Percentiles rank a stretch among this genome's conserved stretches.
Evolutionary conservation across 805 yeast genomes (phyloP).

Genomic region (Yarrowia deformans): DNA sequence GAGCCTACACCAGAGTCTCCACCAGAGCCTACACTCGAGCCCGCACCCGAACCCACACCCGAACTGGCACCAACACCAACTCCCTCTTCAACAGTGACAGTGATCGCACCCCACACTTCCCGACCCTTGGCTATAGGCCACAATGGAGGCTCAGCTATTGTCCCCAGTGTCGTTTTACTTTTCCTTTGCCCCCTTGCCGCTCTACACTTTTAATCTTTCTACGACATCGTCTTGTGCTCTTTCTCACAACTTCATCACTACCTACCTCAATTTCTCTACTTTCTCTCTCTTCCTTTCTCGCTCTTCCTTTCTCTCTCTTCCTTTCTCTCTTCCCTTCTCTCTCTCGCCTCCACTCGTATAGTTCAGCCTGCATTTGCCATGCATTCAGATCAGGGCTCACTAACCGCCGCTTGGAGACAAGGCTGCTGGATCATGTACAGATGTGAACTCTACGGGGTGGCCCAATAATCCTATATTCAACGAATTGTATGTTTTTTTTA

Average conservation of each 20-base stretch:
- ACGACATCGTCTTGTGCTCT: background rate
- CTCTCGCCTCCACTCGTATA: background rate
- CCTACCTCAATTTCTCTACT: too few relatives aligned
- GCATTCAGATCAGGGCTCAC: slow-evolving; percentile 13
- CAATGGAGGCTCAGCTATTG: background rate
- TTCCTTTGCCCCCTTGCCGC: background rate
- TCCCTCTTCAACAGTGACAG: background rate
- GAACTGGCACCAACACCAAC: background rate
- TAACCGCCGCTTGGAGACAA: slow-evolving; percentile 8
- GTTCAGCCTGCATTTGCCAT: slow-evolving; percentile 4
- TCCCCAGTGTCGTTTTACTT: background rate
- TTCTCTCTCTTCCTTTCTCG: too few relatives aligned
- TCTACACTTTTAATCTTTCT: background rate
- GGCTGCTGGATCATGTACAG: background rate
- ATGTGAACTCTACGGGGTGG: background rate
- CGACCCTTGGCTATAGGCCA: background rate
- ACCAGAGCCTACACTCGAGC: background rate
- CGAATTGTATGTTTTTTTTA: background rate
- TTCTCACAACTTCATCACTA: too few relatives aligned
- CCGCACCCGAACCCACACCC: background rate
- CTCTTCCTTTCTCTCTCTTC: background rate
- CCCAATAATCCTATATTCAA: background rate
- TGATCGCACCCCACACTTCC: background rate
- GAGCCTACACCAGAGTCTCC: background rate
- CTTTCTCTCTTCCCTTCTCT: too few relatives aligned